Evolutionary conservation across 768 basidiomycete genomes (phyloP).

Genomic region (Leccinellum albellum): DNA sequence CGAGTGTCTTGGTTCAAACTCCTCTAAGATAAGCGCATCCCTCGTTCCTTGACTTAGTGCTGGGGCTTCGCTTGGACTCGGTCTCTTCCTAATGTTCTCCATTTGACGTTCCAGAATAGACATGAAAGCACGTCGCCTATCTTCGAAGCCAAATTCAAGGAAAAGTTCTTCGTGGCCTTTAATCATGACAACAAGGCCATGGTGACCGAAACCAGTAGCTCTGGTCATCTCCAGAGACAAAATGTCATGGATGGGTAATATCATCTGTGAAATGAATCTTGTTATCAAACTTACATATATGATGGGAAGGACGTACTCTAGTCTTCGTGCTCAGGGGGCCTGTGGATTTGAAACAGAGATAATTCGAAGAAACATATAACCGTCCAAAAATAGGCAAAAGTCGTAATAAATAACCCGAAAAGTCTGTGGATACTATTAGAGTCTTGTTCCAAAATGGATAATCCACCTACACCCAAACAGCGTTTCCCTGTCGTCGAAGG

Average conservation of each 20-base stretch:
- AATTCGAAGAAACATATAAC: conserved; percentile 87
- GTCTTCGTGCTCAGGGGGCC: conserved; percentile 77
- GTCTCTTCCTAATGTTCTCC: conserved; percentile 59
- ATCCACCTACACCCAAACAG: conserved; percentile 77
- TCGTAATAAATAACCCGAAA: conserved; percentile 86
- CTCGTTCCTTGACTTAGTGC: conserved; percentile 51
- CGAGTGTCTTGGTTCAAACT: conserved; percentile 59
- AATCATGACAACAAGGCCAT: conserved; percentile 85
- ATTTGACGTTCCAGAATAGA: conserved; percentile 73
- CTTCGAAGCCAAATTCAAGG: conserved; percentile 84
- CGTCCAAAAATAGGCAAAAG: conserved; percentile 86
- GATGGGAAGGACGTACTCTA: conserved; percentile 51
- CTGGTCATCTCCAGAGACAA: conserved; percentile 79
- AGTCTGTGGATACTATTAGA: conserved; percentile 52
- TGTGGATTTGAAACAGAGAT: conserved; percentile 92
- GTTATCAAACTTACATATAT: conserved; percentile 2
- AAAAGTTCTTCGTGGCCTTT: conserved; percentile 97
- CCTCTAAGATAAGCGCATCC: conserved; percentile 80
- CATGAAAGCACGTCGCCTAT: conserved; percentile 77
- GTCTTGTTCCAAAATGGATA: neutral
- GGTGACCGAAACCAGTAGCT: conserved; percentile 85
- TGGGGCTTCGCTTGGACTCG: conserved; percentile 41
- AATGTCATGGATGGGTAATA: conserved; percentile 87
- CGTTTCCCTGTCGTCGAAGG: conserved; percentile 83
- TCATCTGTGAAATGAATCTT: conserved; percentile 61